phyloP scores from a whole-genome alignment of 371 early-diverging fungal species.

The Mucor indicus region DNA sequence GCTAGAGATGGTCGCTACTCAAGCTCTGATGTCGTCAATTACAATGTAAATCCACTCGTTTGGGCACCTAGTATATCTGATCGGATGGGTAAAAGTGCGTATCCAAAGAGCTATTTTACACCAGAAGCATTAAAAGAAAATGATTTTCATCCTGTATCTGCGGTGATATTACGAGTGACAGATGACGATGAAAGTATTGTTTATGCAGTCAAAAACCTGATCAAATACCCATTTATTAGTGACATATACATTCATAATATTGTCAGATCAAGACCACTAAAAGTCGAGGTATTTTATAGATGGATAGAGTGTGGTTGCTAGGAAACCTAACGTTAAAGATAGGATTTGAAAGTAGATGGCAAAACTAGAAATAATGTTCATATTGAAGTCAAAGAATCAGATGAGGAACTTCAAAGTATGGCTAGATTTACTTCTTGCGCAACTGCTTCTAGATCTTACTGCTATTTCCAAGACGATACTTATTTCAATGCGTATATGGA shows the following conservation, averaged over 20 bases:
- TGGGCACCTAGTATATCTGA: conserved; percentile 23
- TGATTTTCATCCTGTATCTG: conserved; percentile 50
- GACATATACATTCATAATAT: conserved; percentile 57
- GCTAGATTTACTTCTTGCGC: conserved; percentile 62
- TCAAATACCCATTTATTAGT: conserved; percentile 55
- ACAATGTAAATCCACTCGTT: conserved; percentile 15
- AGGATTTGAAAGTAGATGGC: conserved; percentile 9
- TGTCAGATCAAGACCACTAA: conserved; percentile 28
- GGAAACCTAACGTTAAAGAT: no score
- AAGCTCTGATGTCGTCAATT: conserved; percentile 2
- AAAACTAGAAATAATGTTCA: conserved; percentile 6
- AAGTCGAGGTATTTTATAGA: conserved; percentile 17
- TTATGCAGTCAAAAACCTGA: conserved; percentile 41
- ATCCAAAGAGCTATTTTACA: conserved; percentile 35
- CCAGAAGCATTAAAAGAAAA: conserved; percentile 30
- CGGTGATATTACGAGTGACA: conserved; percentile 51
- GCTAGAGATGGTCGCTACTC: background rate
- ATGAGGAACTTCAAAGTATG: conserved; percentile 51
- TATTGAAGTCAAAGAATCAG: conserved; percentile 42
- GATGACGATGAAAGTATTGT: conserved; percentile 40
- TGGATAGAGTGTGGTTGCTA: background rate
- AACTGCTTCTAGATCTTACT: conserved; percentile 52
- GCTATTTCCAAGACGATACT: conserved; percentile 65
- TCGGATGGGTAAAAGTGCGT: conserved; percentile 23
- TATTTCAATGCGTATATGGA: conserved; percentile 58